Evolutionary conservation across 2,329 filamentous ascomycete species (phyloP).

Genomic region (Aureobasidium subglaciale): DNA sequence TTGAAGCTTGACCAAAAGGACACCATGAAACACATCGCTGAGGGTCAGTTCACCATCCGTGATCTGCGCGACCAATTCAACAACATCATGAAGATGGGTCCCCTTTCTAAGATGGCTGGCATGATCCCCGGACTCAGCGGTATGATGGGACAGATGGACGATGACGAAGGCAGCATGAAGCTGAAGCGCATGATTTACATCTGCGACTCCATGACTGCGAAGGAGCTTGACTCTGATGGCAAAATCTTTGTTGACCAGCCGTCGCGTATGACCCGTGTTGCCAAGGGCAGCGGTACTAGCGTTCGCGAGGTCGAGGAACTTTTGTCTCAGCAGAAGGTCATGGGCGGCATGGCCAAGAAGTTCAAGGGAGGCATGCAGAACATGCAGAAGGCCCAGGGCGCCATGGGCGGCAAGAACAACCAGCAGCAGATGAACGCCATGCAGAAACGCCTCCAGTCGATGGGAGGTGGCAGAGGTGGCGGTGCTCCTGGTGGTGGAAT

Average conservation of each 20-base stretch:
- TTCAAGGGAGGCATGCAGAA: conserved; percentile 98
- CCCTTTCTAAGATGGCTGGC: conserved; percentile 90
- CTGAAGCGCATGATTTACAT: conserved; percentile 99
- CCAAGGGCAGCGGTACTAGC: conserved; percentile 79
- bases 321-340: conserved; percentile 96
- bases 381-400: conserved; percentile 87
- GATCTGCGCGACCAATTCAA: conserved; percentile 91
- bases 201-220: conserved; percentile 94
- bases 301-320: conserved; percentile 93
- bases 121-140: conserved; percentile 96
- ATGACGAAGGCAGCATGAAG: conserved; percentile 89
- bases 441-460: conserved; percentile 89
- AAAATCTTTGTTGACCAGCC: conserved; percentile 92
- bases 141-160: conserved; percentile 93
- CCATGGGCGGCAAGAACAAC: conserved; percentile 87
- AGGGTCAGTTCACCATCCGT: conserved; percentile 91
- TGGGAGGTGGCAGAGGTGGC: conserved; percentile 67
- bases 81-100: conserved; percentile 99
- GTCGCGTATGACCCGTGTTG: conserved; percentile 84
- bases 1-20: conserved; percentile 96
- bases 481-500: conserved; percentile 50
- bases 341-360: conserved; percentile 95
- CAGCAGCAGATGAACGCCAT: conserved; percentile 91
- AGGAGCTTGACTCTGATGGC: conserved; percentile 91
- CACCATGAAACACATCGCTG: conserved; percentile 97